These are phyloP conservation scores for Boletus sp. DNA, from an alignment of 768 basidiomycete genomes.

Conservation along the genomic window DNA sequence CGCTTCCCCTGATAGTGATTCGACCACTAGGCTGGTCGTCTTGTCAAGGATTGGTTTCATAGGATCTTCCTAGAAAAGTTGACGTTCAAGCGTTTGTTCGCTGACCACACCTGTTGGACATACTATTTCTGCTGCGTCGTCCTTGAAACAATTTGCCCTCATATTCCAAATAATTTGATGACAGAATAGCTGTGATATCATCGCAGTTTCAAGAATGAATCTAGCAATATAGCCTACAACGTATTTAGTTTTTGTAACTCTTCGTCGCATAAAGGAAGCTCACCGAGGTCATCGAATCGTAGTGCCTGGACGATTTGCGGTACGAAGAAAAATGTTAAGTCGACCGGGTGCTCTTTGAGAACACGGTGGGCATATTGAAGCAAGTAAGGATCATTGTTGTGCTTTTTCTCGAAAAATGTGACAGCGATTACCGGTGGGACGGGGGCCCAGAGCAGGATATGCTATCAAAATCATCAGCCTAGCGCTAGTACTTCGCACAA, in stretches of 20 bases:
- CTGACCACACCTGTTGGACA: constrained; percentile 22
- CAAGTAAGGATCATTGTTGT: constrained; percentile 77
- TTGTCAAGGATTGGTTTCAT: constrained; percentile 95
- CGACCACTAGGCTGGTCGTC: constrained; percentile 79
- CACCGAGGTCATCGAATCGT: constrained; percentile 85
- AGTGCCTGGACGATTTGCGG: constrained; percentile 98
- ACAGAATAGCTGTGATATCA: constrained; percentile 96
- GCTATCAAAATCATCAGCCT: constrained; percentile 43
- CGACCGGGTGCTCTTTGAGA: constrained; percentile 90
- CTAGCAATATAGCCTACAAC: constrained; percentile 82
- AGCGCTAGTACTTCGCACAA: background rate
- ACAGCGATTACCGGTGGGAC: constrained; percentile 81
- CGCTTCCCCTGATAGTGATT: constrained; percentile 85
- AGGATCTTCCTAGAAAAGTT: constrained; percentile 70
- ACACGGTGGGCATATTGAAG: constrained; percentile 97
- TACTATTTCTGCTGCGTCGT: constrained; percentile 84
- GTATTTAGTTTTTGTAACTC: background rate
- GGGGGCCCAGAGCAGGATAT: constrained; percentile 85
- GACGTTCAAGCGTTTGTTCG: background rate
- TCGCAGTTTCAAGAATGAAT: constrained; percentile 96
- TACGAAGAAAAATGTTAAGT: constrained; percentile 97
- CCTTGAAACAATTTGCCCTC: constrained; percentile 97
- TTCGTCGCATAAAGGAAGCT: constrained; percentile 13
- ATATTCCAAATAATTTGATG: constrained; percentile 99
- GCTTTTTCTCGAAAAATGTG: constrained; percentile 83